Conservation (phyloP, 1,139 yeast genomes). For the Candida sp. region DNA sequence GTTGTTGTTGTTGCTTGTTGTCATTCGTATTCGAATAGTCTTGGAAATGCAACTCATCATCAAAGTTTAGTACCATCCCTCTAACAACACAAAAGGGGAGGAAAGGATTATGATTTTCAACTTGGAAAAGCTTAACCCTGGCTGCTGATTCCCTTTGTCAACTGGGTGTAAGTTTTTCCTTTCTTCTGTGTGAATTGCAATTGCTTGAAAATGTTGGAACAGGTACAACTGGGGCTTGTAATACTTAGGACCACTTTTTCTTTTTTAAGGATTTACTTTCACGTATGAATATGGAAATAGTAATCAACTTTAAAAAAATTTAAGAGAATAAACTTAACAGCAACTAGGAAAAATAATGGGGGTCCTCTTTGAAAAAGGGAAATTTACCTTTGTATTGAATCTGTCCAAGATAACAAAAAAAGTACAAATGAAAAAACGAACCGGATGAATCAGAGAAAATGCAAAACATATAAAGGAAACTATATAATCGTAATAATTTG, state of each 20-base stretch:
- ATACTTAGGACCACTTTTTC: background rate
- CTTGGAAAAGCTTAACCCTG: background rate
- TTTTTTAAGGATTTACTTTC: background rate
- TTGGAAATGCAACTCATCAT: slow-evolving; percentile 6
- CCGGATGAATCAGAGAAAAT: background rate
- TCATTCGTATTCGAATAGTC: slow-evolving; percentile 1
- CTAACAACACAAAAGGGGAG: background rate
- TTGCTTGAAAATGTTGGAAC: background rate
- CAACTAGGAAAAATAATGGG: background rate
- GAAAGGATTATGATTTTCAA: background rate
- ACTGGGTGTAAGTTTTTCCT: background rate
- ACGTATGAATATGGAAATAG: background rate
- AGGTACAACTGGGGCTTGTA: background rate
- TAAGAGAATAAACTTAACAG: slow-evolving; percentile 1
- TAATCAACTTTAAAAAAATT: background rate
- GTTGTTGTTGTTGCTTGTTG: background rate
- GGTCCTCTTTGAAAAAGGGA: background rate
- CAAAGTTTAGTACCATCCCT: slow-evolving; percentile 5
- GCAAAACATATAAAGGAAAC: slow-evolving; percentile 2
- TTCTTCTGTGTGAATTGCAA: background rate
- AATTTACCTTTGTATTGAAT: slow-evolving; percentile 4
- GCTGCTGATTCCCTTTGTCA: background rate
- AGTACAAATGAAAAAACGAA: background rate
- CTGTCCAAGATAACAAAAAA: slow-evolving; percentile 8
- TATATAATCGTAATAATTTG: background rate